A percentile compares a stretch with the other conserved stretches of the same genome.
phyloP scores from a whole-genome alignment of 2,329 filamentous ascomycete species.

The Fusarium annulatum region DNA sequence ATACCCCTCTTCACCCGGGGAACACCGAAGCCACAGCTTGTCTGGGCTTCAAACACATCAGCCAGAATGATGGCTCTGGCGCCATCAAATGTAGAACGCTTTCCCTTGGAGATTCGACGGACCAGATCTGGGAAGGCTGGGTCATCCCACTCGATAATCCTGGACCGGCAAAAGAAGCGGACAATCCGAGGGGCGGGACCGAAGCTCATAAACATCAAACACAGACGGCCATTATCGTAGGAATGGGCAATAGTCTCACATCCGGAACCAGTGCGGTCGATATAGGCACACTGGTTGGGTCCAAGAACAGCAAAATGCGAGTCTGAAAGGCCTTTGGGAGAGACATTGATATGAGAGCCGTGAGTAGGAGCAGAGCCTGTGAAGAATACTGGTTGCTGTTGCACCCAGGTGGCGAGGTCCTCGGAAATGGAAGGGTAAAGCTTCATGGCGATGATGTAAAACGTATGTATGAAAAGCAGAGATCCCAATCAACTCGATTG shows the following conservation, averaged over 20 bases:
- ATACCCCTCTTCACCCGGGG: constrained; percentile 60
- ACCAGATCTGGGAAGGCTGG: constrained; percentile 61
- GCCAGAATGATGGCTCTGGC: constrained; percentile 70
- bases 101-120: constrained; percentile 53
- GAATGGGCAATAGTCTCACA: constrained; percentile 81
- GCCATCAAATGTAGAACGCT: constrained; percentile 55
- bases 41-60: constrained; percentile 74
- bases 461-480: constrained; percentile 38
- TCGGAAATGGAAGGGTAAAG: constrained; percentile 66
- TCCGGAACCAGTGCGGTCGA: constrained; percentile 80
- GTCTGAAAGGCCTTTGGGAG: constrained; percentile 75
- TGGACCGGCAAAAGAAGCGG: constrained; percentile 70
- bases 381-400: constrained; percentile 78
- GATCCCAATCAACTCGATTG: constrained; percentile 21
- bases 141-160: constrained; percentile 69
- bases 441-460: constrained; percentile 60
- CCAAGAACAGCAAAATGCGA: constrained; percentile 71
- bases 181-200: constrained; percentile 69
- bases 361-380: constrained; percentile 76
- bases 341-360: constrained; percentile 79
- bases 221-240: constrained; percentile 80
- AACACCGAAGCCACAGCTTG: constrained; percentile 74
- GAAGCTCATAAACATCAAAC: constrained; percentile 79
- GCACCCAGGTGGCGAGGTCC: constrained; percentile 71
- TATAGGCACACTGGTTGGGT: constrained; percentile 71